Evolutionary conservation across 768 basidiomycete species (phyloP).

Genomic region (Macrolepiota albuminosa): DNA sequence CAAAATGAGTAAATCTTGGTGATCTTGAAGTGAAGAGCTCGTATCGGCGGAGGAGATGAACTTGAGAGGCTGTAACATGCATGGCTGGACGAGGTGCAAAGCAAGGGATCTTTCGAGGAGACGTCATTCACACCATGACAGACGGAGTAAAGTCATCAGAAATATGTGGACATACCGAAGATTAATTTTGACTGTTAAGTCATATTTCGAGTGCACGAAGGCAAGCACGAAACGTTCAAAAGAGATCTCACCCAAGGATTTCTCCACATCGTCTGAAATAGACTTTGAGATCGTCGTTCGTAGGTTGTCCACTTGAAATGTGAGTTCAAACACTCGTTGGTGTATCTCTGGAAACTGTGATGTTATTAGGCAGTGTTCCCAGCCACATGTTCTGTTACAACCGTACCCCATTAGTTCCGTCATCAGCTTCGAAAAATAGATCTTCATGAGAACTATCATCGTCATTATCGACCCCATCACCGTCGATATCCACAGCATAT

Average conservation of each 20-base stretch:
- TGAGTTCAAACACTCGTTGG: slow-evolving; percentile 72
- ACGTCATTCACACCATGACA: slow-evolving; percentile 8
- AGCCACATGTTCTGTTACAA: not conserved
- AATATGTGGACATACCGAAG: slow-evolving; percentile 59
- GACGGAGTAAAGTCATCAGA: not conserved
- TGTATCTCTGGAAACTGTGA: slow-evolving; percentile 36
- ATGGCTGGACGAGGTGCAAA: slow-evolving; percentile 66
- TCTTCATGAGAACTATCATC: slow-evolving; percentile 38
- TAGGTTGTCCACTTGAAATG: slow-evolving; percentile 83
- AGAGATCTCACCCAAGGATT: slow-evolving; percentile 69
- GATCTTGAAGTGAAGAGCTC: slow-evolving; percentile 26
- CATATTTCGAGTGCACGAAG: slow-evolving; percentile 74
- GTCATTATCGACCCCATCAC: slow-evolving; percentile 36
- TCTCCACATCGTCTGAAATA: slow-evolving; percentile 56
- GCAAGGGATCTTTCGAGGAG: slow-evolving; percentile 54
- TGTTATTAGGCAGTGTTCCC: not conserved
- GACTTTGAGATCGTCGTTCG: slow-evolving; percentile 77
- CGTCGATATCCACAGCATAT: slow-evolving; percentile 65
- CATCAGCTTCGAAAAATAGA: slow-evolving; percentile 69
- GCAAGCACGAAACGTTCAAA: slow-evolving; percentile 74
- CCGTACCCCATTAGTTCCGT: slow-evolving; percentile 52
- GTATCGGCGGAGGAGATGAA: slow-evolving; percentile 61
- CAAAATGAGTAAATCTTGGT: slow-evolving; percentile 71
- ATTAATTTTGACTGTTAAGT: slow-evolving; percentile 82
- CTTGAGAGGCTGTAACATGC: slow-evolving; percentile 41